These are phyloP conservation scores for Kodamaea laetipori DNA, from an alignment of 805 yeast genomes.

Conservation along the genomic window DNA sequence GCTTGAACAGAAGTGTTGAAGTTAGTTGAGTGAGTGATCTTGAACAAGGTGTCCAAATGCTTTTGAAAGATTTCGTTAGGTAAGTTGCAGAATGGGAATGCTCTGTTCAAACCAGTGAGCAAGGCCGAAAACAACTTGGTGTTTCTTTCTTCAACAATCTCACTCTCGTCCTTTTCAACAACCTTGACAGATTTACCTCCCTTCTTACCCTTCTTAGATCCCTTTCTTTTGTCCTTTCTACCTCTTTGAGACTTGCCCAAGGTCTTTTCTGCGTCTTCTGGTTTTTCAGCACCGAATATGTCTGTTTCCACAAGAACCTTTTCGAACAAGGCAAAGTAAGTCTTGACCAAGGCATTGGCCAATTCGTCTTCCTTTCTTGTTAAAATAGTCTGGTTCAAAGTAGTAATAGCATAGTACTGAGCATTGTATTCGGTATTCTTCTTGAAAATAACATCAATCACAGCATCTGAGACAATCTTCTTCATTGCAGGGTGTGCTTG, in stretches of 20 bases:
- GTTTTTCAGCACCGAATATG: slow-evolving; percentile 31
- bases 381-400: slow-evolving; percentile 90
- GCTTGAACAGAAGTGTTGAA: slow-evolving; percentile 95
- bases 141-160: slow-evolving; percentile 73
- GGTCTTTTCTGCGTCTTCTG: slow-evolving; percentile 34
- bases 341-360: slow-evolving; percentile 79
- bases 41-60: slow-evolving; percentile 82
- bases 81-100: slow-evolving; percentile 86
- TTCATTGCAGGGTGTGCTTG: slow-evolving; percentile 97
- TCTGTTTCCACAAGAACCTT: slow-evolving; percentile 74
- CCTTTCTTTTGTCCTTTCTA: slow-evolving; percentile 60
- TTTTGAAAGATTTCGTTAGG: slow-evolving; percentile 67
- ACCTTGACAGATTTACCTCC: slow-evolving; percentile 80
- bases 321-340: slow-evolving; percentile 86
- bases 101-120: slow-evolving; percentile 92
- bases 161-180: slow-evolving; percentile 61
- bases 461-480: slow-evolving; percentile 71
- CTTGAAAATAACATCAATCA: slow-evolving; percentile 77
- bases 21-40: slow-evolving; percentile 90
- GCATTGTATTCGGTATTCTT: slow-evolving; percentile 77
- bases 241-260: slow-evolving; percentile 60
- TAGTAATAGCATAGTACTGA: slow-evolving; percentile 81
- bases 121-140: slow-evolving; percentile 86
- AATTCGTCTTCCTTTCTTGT: slow-evolving; percentile 74
- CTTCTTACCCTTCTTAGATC: slow-evolving; percentile 78